Conservation (phyloP, 108 stramenopile genomes). For the Skeletonema tropicum region DNA sequence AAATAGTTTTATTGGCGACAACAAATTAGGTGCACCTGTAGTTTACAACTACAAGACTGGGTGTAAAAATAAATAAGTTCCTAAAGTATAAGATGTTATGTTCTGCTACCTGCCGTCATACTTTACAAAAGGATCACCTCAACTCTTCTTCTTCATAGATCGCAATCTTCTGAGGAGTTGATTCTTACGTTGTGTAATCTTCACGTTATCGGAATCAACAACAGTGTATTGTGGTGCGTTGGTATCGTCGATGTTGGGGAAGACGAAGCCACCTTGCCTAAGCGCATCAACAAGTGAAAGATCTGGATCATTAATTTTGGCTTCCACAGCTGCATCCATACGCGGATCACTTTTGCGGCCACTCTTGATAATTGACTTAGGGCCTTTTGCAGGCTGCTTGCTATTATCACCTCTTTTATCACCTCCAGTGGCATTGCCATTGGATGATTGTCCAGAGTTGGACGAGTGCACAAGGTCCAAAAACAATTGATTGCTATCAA, state of each 20-base stretch:
- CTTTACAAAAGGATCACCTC: background rate
- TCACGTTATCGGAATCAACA: conserved; percentile 70
- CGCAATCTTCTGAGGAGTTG: conserved; percentile 76
- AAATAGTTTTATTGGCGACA: conserved; percentile 57
- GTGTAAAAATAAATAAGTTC: conserved; percentile 19
- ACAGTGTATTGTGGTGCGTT: conserved; percentile 24
- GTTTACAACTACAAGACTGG: conserved; percentile 54
- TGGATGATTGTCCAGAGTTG: background rate
- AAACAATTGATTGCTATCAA: background rate
- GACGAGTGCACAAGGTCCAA: conserved; percentile 5
- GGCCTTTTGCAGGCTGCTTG: conserved; percentile 19
- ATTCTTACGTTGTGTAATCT: conserved; percentile 82
- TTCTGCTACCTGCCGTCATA: no score
- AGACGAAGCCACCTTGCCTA: conserved; percentile 72
- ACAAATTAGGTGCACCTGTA: conserved; percentile 59
- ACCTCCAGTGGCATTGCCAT: background rate
- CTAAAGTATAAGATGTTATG: background rate
- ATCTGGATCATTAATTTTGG: conserved; percentile 67
- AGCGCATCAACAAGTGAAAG: conserved; percentile 73
- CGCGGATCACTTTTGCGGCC: conserved; percentile 78
- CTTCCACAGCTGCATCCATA: conserved; percentile 77
- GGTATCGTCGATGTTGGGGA: conserved; percentile 57
- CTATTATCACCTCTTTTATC: background rate
- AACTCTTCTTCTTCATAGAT: conserved; percentile 52
- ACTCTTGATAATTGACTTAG: conserved; percentile 30